Evolutionary conservation across 2,329 filamentous ascomycete genomes (phyloP).

Genomic region (Incumbomyces delicatus): DNA sequence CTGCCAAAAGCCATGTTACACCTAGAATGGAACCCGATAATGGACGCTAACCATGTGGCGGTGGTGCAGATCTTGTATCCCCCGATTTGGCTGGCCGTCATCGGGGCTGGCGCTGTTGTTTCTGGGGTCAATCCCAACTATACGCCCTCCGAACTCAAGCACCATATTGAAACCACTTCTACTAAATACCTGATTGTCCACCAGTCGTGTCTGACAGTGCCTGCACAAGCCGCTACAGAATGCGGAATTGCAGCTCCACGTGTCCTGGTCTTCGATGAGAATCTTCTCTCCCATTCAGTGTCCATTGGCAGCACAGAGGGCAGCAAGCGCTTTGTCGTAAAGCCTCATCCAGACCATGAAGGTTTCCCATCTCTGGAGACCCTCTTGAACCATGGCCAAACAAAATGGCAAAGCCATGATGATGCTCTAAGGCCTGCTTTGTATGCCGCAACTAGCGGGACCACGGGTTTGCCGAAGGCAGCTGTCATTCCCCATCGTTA

Average conservation of each 20-base stretch:
- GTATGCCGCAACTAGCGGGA: conserved; percentile 45
- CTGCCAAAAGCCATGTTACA: too few species aligned
- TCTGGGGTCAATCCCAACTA: conserved; percentile 44
- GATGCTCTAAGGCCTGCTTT: conserved; percentile 22
- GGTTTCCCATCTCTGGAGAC: too few species aligned
- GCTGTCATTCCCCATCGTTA: conserved; percentile 46
- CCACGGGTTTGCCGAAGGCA: conserved; percentile 52
- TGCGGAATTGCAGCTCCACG: conserved; percentile 20
- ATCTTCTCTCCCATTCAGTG: neutral
- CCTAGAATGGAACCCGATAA: too few species aligned
- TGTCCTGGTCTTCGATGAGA: conserved; percentile 28
- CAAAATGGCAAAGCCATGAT: conserved; percentile 32
- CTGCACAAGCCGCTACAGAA: conserved; percentile 26
- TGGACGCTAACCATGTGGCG: conserved; percentile 3
- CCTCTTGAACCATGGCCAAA: conserved; percentile 25
- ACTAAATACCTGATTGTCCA: conserved; percentile 39
- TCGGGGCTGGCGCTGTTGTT: conserved; percentile 40
- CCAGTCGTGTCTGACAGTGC: conserved; percentile 28
- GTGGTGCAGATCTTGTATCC: conserved; percentile 29
- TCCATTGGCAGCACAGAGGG: conserved; percentile 31
- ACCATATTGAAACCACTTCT: conserved; percentile 36
- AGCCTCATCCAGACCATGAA: too few species aligned
- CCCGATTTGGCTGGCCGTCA: conserved; percentile 31
- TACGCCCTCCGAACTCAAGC: conserved; percentile 37
- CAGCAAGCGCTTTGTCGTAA: conserved; percentile 26